Evolutionary conservation across 2,329 filamentous ascomycete genomes (phyloP), one percentile per base, ranked within the genome.

Genomic region (Beauveria varroae): DNA sequence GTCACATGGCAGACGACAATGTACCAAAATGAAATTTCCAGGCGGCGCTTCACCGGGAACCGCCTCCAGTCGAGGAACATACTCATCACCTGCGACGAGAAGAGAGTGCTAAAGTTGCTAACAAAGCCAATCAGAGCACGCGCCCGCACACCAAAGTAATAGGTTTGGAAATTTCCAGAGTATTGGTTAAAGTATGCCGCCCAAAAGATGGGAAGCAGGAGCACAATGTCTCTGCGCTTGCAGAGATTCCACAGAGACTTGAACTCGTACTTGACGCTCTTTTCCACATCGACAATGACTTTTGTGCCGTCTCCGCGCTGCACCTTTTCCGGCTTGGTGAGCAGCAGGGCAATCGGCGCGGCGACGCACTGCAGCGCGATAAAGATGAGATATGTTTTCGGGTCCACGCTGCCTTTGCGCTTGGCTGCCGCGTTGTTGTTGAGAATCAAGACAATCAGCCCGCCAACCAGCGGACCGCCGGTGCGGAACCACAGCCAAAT

Each of bases 51-150:
- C 28, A 76, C 71, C 0, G 60, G 40, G 66, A 65, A 8, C 0
- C 66, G 65, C 57, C 76, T 74, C 62, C 75, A 78, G 63, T 81
- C 79, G 4, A 81, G 71, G 43, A 78, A 71, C 26, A 68, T 69
- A 58, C 75, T 77, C 54, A 81, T 79, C 14, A 78, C 64, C 58
- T 76, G 74, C 0, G 77, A 79, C 0, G 77, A 77, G 0, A 80
- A 61, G 1, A 81, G 71, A 2, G 71, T 63, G 30, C 67, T 67
- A 5, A 69, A 68, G 41, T 69, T 69, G 62, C 66, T 69, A 20
- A 79, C 71, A 57, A 81, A 78, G 3, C 77, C 78, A 18, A 79
- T 80, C 2, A 81, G 65, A 1, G 77, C 78, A 24, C 78, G 75
- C 1, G 77, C 76, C 3, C 78, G 72, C 4, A 80, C 74, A 3